Evolutionary conservation across 257 asterid species (phyloP), one percentile per base, ranked within the genome.

Genomic region (Capsicum pubescens): DNA sequence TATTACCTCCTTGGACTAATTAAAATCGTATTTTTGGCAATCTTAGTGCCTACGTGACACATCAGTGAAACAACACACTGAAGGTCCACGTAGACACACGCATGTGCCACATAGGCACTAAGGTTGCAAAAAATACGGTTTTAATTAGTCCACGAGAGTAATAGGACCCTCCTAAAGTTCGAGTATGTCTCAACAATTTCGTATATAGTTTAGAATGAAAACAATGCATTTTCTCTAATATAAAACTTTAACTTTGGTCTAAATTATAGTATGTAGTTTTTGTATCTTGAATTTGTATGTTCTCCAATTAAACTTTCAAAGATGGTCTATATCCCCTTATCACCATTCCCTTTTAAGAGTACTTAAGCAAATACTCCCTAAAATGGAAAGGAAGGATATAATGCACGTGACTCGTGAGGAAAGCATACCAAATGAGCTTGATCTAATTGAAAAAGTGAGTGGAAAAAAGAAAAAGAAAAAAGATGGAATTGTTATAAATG

Each of bases 321-420:
- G 56, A 10, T 46, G 14, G 17, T 44, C 42, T 2, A 39, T 39
- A 2, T 2, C 42, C 0, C n/a, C 9, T 5, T n/a, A n/a, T 67
- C 8, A 13, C 0, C 7, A 14, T 8, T 5, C 72, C n/a, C 2
- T 71, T 42, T 71, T 35, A 32, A 35, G 46, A 66, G 72, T 66
- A 32, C 16, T 70, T 42, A 71, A 71, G 21, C 16, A 71, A 71
- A 19, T 3, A n/a, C 6, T 67, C 0, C 32, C 32, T 26, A 26
- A 26, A 4, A 50, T 10, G 44, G 17, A 52, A 84, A 67, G 1
- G 44, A 44, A 66, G 70, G 44, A 84, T 79, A 78, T 85, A 86
- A 82, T 87, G 91, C 93, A 92, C 93, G 97, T 90, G 94, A 90
- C 93, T 91, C 93, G 97, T 90, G 94, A 90, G 90, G 80, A 66